A percentile compares a stretch with the other conserved stretches of the same genome.
Evolutionary conservation across 495 filamentous ascomycete genomes (phyloP).

Genomic region (Annulohypoxylon maeteangense): DNA sequence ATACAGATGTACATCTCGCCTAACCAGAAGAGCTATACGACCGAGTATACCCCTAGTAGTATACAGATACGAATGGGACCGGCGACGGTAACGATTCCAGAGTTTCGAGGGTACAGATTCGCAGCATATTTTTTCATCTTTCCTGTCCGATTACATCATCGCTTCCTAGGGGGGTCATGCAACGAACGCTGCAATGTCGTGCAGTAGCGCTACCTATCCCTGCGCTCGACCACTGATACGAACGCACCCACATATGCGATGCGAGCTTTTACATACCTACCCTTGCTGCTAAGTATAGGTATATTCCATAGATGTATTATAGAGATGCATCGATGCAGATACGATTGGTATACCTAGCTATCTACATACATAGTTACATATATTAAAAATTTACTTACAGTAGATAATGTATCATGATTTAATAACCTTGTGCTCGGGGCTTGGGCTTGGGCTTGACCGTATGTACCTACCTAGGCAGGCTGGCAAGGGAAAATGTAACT

Average conservation of each 20-base stretch:
- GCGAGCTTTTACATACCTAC: not conserved
- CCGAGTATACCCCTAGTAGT: conserved; percentile 5
- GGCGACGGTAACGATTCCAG: not conserved
- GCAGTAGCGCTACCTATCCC: conserved; percentile 26
- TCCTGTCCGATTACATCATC: conserved; percentile 24
- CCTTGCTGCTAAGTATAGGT: not conserved
- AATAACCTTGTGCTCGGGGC: not conserved
- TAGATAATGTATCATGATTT: not conserved
- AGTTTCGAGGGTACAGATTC: not conserved
- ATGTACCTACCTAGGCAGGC: too few relatives aligned
- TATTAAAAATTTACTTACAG: not conserved
- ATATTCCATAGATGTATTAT: not conserved
- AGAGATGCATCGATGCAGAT: not conserved
- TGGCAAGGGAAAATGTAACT: not conserved
- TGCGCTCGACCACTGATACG: conserved; percentile 12
- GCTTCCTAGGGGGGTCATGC: conserved; percentile 17
- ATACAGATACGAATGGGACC: not conserved
- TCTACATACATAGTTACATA: not conserved
- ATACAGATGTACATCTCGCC: not conserved
- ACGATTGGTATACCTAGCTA: not conserved
- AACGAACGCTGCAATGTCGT: conserved; percentile 33
- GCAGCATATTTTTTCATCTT: not conserved
- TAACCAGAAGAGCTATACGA: conserved; percentile 1
- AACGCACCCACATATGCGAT: conserved; percentile 13
- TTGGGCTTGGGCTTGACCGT: not conserved